Percentiles rank a stretch among this genome's conserved stretches.
These are phyloP conservation scores for Centrapalus pauciflorus DNA, from an alignment of 129 eudicot species.

Conservation along the genomic window DNA sequence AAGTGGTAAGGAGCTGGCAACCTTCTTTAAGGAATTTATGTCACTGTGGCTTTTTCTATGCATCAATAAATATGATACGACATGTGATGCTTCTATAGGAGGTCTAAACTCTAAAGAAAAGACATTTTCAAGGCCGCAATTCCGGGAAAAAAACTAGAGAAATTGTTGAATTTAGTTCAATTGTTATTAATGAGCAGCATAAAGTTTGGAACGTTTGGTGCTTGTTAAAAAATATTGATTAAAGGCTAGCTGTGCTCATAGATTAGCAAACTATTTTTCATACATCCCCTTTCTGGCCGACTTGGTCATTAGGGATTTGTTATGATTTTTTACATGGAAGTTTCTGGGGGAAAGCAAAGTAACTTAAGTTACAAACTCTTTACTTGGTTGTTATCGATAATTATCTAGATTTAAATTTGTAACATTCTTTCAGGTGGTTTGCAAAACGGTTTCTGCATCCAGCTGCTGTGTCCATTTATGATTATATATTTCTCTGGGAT, in stretches of 20 bases:
- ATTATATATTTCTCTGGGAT: slow-evolving; percentile 96
- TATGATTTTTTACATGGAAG: slow-evolving; percentile 2
- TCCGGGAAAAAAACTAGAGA: neutral
- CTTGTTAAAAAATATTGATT: neutral
- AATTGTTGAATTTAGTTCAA: neutral
- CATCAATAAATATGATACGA: neutral
- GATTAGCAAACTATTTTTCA: neutral
- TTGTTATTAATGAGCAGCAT: neutral
- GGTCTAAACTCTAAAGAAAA: neutral
- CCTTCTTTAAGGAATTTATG: neutral
- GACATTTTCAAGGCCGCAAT: neutral
- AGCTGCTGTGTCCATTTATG: slow-evolving; percentile 72
- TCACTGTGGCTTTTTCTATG: neutral
- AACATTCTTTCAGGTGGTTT: slow-evolving; percentile 67
- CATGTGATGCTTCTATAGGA: neutral
- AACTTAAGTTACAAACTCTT: neutral
- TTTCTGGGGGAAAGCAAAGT: neutral
- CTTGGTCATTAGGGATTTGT: neutral
- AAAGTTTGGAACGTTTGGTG: neutral
- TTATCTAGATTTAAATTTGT: neutral
- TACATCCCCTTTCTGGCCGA: neutral
- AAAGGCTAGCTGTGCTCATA: neutral
- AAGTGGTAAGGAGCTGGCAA: slow-evolving; percentile 53
- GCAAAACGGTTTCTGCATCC: slow-evolving; percentile 98
- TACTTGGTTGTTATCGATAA: neutral